Evolutionary conservation across 805 yeast genomes (phyloP).

Genomic region (Kodamaea leandrae): DNA sequence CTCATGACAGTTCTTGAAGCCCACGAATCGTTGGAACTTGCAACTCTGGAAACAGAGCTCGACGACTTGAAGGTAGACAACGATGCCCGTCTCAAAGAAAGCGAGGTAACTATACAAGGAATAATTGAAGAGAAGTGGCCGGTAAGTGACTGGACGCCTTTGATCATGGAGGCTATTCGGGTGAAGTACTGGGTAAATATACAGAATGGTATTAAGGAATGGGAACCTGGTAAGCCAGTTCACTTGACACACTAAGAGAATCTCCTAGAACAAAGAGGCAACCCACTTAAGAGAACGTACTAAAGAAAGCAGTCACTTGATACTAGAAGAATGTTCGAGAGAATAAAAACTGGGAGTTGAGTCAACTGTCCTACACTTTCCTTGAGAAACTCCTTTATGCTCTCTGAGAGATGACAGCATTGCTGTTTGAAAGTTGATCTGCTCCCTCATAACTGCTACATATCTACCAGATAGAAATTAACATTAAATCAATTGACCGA

Average conservation of each 20-base stretch:
- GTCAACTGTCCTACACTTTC: no score
- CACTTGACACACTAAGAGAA: conserved; percentile 53
- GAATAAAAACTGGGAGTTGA: no score
- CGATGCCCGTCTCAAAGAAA: conserved; percentile 47
- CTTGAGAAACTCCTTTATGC: no score
- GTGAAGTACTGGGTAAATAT: conserved; percentile 85
- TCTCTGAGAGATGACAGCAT: no score
- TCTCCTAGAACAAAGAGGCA: no score
- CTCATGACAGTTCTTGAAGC: conserved; percentile 78
- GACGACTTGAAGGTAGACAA: conserved; percentile 53
- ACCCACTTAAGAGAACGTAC: no score
- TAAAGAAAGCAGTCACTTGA: no score
- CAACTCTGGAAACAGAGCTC: conserved; percentile 57
- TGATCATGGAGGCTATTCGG: conserved; percentile 65
- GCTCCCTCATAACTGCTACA: no score
- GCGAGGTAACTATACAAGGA: conserved; percentile 44
- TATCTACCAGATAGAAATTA: no score
- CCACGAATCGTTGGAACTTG: conserved; percentile 77
- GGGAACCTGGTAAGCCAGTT: conserved; percentile 72
- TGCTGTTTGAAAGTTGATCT: no score
- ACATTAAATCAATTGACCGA: no score
- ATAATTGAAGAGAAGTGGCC: conserved; percentile 40
- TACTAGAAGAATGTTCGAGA: no score
- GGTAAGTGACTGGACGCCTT: conserved; percentile 47
- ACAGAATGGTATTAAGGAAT: conserved; percentile 66